phyloP scores from a whole-genome alignment of 768 basidiomycete species.

The Podaxis sp. region DNA sequence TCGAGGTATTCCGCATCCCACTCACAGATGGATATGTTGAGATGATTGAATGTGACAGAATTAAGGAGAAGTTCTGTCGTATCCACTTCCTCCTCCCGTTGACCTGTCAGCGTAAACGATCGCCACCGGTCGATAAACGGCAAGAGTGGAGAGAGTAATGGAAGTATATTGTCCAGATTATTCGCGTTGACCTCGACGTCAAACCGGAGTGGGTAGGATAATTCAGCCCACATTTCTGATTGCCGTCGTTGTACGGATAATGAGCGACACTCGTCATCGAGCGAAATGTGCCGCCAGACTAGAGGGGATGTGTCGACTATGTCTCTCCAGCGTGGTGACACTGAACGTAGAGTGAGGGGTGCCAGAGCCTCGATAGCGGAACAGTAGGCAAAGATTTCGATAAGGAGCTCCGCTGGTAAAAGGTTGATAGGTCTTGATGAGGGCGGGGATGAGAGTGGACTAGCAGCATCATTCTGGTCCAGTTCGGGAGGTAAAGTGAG shows the following conservation, averaged over 20 bases:
- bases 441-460: slow-evolving; percentile 8
- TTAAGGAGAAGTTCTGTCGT: slow-evolving; percentile 27
- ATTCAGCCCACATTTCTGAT: slow-evolving; percentile 52
- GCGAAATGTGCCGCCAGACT: slow-evolving; percentile 58
- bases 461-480: neutral
- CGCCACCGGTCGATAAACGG: slow-evolving; percentile 59
- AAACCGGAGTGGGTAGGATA: slow-evolving; percentile 54
- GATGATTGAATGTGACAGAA: slow-evolving; percentile 31
- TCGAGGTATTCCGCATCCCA: slow-evolving; percentile 31
- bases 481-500: neutral
- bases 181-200: slow-evolving; percentile 51
- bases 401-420: slow-evolving; percentile 63
- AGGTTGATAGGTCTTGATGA: slow-evolving; percentile 23
- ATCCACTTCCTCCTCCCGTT: slow-evolving; percentile 35
- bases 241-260: slow-evolving; percentile 38
- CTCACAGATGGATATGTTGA: slow-evolving; percentile 38
- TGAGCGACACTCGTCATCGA: slow-evolving; percentile 42
- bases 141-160: slow-evolving; percentile 64
- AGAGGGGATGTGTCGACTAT: slow-evolving; percentile 54
- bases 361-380: slow-evolving; percentile 43
- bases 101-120: slow-evolving; percentile 43
- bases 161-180: slow-evolving; percentile 52
- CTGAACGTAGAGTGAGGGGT: slow-evolving; percentile 48
- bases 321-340: slow-evolving; percentile 61
- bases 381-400: slow-evolving; percentile 56